Evolutionary conservation across 805 yeast species (phyloP), one percentile per base, ranked within the genome.

Genomic region (Zygotorulaspora florentina): DNA sequence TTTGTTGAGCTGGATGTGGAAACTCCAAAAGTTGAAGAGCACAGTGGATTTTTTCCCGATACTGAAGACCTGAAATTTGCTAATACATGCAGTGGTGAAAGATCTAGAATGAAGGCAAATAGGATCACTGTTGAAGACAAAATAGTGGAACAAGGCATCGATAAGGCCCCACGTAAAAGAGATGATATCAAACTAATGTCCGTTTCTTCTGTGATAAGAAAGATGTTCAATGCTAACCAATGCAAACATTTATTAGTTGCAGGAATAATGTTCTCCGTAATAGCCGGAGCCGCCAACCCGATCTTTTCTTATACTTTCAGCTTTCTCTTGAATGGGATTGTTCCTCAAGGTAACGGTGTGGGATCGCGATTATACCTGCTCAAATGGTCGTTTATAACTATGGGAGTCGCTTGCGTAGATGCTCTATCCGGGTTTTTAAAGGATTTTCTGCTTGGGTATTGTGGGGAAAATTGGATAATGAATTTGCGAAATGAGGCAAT

Each of bases 271-370:
- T 53, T 75, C 4, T 71, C 89, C 0, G 50, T 81, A 0, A 39
- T 76, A 0, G 79, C 82, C 48, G 90, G 95, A 9, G 75, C 74
- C 0, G 64, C 78, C 1, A 82, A 80, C 47, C 97, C 98, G 0
- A 66, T 86, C 0, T 88, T 93, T 51, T 85, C 96, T 0, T 89
- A 66, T 59, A 76, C 85, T 23, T 80, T 90, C 51, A 79, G 97
- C 1, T 80, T 80, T 48, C 65, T 91, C 8, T 65, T 91, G 7
- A 64, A 75, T 18, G 84, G 83, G 11, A 77, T 87, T 56, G 72
- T 86, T 8, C 80, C 85, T 0, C 55, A 49, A 41, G 65, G 36
- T 31, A 65, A 25, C 8, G 68, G 69, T 0, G 47, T 56, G n/a
- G 57, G 64, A 4, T 53, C 65, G 1, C 51, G 67, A 0, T 31